Evolutionary conservation across 2,329 filamentous ascomycete species (phyloP).

Genomic region (Microcera coccophila): DNA sequence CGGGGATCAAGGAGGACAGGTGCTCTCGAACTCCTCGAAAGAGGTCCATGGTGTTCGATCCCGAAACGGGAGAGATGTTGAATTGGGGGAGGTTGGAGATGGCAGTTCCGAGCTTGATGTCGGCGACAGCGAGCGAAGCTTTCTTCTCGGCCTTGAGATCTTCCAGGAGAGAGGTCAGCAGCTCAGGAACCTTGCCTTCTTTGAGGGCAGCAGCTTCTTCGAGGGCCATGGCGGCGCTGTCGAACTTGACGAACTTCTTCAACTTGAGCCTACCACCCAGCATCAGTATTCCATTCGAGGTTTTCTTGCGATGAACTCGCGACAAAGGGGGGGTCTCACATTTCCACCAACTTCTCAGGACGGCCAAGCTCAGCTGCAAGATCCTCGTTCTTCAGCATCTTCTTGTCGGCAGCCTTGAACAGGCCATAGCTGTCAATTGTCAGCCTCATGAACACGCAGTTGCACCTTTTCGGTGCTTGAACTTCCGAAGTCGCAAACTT

Average conservation of each 20-base stretch:
- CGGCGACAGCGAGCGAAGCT: slow-evolving; percentile 86
- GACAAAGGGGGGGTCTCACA: slow-evolving; percentile 57
- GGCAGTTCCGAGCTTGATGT: slow-evolving; percentile 84
- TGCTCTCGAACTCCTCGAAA: slow-evolving; percentile 94
- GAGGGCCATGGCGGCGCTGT: slow-evolving; percentile 83
- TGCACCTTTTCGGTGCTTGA: slow-evolving; percentile 3
- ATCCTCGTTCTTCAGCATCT: slow-evolving; percentile 85
- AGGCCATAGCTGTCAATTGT: slow-evolving; percentile 74
- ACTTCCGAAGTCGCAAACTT: slow-evolving; percentile 34
- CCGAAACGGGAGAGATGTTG: slow-evolving; percentile 76
- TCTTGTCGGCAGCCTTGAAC: slow-evolving; percentile 98
- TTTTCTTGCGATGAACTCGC: neutral
- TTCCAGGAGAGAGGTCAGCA: slow-evolving; percentile 77
- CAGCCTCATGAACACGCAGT: slow-evolving; percentile 22
- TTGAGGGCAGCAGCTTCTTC: slow-evolving; percentile 85
- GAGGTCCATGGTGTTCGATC: slow-evolving; percentile 62
- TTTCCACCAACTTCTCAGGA: slow-evolving; percentile 78
- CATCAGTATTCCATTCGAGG: neutral
- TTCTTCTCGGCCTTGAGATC: slow-evolving; percentile 97
- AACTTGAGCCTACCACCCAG: slow-evolving; percentile 67
- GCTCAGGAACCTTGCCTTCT: slow-evolving; percentile 91
- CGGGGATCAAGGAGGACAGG: slow-evolving; percentile 84
- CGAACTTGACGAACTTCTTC: slow-evolving; percentile 97
- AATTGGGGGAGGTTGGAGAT: slow-evolving; percentile 90
- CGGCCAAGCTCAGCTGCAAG: slow-evolving; percentile 70